These are phyloP conservation scores for Pistacia atlantica DNA, from an alignment of 345 rosid genomes.

Conservation along the genomic window DNA sequence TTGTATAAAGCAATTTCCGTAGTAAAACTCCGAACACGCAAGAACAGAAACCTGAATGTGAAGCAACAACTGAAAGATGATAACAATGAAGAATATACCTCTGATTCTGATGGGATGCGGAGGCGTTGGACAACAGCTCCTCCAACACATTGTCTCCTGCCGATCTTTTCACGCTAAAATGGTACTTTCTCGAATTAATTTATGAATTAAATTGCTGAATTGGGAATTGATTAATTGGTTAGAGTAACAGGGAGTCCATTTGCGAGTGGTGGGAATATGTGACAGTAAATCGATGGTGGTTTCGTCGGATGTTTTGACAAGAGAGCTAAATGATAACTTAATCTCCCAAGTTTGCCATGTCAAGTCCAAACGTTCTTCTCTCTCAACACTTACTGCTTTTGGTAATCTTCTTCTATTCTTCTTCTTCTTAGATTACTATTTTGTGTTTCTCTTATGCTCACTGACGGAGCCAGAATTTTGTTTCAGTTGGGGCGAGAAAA, in stretches of 20 bases:
- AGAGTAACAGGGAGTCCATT: conserved; percentile 59
- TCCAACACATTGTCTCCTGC: conserved; percentile 80
- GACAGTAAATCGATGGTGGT: conserved; percentile 70
- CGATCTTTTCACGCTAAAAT: conserved; percentile 75
- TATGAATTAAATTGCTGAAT: no score
- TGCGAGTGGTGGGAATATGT: conserved; percentile 80
- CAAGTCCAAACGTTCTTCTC: conserved; percentile 58
- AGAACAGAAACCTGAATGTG: no score
- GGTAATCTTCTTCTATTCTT: conserved; percentile 37
- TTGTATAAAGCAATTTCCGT: no score
- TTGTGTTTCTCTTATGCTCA: background rate
- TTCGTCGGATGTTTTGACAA: conserved; percentile 43
- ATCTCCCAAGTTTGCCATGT: conserved; percentile 59
- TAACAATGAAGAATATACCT: conserved; percentile 64
- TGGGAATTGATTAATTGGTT: background rate
- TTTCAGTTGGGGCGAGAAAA: no score
- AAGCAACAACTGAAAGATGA: background rate
- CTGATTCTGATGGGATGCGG: conserved; percentile 81
- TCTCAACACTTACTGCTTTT: conserved; percentile 37
- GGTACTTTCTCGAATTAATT: conserved; percentile 33
- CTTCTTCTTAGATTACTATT: background rate
- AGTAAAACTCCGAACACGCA: no score
- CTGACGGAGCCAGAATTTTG: no score
- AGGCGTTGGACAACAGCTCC: conserved; percentile 89
- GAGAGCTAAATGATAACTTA: conserved; percentile 57